phyloP scores from a whole-genome alignment of 768 basidiomycete species.

The Serendipita vermifera region DNA sequence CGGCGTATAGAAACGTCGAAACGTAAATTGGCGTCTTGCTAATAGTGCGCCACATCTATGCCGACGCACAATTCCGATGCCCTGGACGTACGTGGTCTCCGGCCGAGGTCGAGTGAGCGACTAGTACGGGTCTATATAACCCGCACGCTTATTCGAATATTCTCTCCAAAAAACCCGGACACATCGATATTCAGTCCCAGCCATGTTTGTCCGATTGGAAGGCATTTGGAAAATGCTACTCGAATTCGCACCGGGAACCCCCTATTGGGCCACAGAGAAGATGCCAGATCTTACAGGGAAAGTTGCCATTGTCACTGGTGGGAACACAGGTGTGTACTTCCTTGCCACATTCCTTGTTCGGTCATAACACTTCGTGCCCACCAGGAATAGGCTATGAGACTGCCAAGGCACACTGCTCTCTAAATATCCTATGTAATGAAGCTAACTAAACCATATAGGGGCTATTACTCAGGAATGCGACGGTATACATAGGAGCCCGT shows the following conservation, averaged over 20 bases:
- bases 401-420: conserved; percentile 1
- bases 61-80: no score
- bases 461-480: conserved; percentile 15
- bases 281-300: conserved; percentile 26
- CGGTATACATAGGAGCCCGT: conserved; percentile 16
- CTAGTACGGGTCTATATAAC: no score
- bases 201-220: neutral
- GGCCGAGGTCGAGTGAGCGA: no score
- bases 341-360: no score
- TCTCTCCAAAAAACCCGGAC: no score
- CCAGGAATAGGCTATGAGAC: conserved; percentile 16
- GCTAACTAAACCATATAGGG: neutral
- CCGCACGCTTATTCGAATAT: no score
- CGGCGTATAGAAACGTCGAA: no score
- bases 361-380: no score
- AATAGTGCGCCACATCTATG: no score
- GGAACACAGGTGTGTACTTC: conserved; percentile 24
- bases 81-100: no score
- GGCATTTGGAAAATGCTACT: neutral
- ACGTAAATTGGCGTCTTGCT: no score
- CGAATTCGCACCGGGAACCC: conserved; percentile 13
- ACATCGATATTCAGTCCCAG: no score
- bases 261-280: conserved; percentile 22
- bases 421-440: neutral
- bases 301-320: conserved; percentile 27